Evolutionary conservation across 768 basidiomycete species (phyloP).

Genomic region (Boletus subparvulus): DNA sequence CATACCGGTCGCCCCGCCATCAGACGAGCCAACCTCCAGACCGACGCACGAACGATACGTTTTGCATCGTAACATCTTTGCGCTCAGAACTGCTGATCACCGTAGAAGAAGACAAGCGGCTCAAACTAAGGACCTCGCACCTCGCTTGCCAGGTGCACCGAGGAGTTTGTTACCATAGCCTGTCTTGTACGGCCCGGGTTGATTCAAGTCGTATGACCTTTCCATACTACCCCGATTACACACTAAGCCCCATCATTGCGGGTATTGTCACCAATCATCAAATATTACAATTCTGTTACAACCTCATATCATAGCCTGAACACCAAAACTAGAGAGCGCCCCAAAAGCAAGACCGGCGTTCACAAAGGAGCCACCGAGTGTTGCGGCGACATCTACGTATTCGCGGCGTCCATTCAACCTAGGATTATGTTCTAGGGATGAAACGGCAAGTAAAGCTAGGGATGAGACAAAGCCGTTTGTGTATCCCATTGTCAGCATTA

Average conservation of each 20-base stretch:
- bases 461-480: slow-evolving; percentile 82
- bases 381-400: slow-evolving; percentile 85
- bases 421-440: slow-evolving; percentile 79
- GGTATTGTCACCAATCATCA: neutral
- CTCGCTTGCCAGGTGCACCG: too few relatives aligned
- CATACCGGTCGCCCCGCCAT: slow-evolving; percentile 27
- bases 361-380: slow-evolving; percentile 74
- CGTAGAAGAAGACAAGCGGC: too few relatives aligned
- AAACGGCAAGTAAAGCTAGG: slow-evolving; percentile 77
- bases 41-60: slow-evolving; percentile 71
- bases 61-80: slow-evolving; percentile 46
- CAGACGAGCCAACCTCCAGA: slow-evolving; percentile 35
- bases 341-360: slow-evolving; percentile 75
- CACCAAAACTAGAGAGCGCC: slow-evolving; percentile 79
- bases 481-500: slow-evolving; percentile 71
- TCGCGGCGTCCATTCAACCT: slow-evolving; percentile 63
- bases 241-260: neutral
- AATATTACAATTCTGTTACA: slow-evolving; percentile 6
- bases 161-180: too few relatives aligned
- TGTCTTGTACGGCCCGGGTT: too few relatives aligned
- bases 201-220: neutral
- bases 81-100: neutral
- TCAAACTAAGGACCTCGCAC: too few relatives aligned
- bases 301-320: slow-evolving; percentile 60
- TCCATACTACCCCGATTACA: neutral